phyloP scores from a whole-genome alignment of 1,139 yeast species.

The Debaryomycetaceae sp. region DNA sequence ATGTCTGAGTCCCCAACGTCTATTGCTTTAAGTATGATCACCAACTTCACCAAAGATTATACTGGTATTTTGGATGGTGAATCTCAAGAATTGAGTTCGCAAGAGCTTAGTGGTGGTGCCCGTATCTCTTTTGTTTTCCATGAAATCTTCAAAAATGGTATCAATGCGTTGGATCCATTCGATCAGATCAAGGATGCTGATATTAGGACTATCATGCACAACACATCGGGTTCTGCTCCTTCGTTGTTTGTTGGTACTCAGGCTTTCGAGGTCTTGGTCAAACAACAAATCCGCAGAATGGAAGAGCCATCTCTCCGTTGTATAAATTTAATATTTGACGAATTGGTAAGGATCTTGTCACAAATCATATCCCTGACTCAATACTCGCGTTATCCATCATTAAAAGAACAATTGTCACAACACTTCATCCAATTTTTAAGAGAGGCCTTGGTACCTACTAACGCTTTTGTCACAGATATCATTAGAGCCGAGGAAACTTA shows the following conservation, averaged over 20 bases:
- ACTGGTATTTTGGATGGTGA: conserved; percentile 92
- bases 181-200: conserved; percentile 97
- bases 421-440: conserved; percentile 79
- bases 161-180: conserved; percentile 90
- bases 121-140: conserved; percentile 97
- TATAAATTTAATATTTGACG: conserved; percentile 89
- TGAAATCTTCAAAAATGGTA: conserved; percentile 91
- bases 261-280: conserved; percentile 94
- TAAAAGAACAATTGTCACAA: conserved; percentile 81
- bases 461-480: conserved; percentile 76
- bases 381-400: conserved; percentile 83
- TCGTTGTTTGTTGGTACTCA: conserved; percentile 95
- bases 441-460: conserved; percentile 80
- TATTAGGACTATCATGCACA: conserved; percentile 95
- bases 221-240: conserved; percentile 97
- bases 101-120: conserved; percentile 95
- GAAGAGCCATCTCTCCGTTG: conserved; percentile 93
- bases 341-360: conserved; percentile 83
- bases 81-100: conserved; percentile 79
- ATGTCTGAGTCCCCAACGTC: conserved; percentile 86
- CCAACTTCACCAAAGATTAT: conserved; percentile 90
- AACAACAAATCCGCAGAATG: conserved; percentile 90
- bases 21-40: conserved; percentile 84
- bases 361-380: conserved; percentile 81
- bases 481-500: conserved; percentile 87